Evolutionary conservation across 2,329 filamentous ascomycete genomes (phyloP).

Genomic region (Phialophora verrucosa): DNA sequence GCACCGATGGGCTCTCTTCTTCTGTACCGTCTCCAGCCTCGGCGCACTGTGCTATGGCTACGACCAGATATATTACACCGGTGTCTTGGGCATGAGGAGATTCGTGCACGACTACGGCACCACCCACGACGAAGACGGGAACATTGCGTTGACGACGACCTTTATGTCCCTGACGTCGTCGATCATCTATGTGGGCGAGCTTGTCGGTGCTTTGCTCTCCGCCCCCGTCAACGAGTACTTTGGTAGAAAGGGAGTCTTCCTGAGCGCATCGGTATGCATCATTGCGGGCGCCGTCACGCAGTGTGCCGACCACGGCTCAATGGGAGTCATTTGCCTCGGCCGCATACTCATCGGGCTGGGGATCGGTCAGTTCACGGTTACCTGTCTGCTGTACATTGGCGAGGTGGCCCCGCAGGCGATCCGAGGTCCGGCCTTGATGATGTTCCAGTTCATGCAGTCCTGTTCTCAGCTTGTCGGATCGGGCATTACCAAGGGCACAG

Average conservation of each 20-base stretch:
- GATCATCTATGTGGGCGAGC: conserved; percentile 50
- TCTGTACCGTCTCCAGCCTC: conserved; percentile 41
- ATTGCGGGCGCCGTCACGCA: conserved; percentile 43
- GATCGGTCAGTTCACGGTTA: conserved; percentile 45
- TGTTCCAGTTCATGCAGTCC: conserved; percentile 44
- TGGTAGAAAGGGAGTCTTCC: conserved; percentile 47
- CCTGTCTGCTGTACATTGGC: conserved; percentile 44
- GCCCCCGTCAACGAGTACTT: conserved; percentile 48
- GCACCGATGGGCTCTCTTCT: conserved; percentile 40
- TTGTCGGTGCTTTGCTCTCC: conserved; percentile 45
- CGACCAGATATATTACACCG: conserved; percentile 44
- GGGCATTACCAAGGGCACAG: conserved; percentile 43
- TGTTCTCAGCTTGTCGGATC: conserved; percentile 42
- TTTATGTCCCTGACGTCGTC: conserved; percentile 47
- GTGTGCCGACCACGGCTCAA: conserved; percentile 32
- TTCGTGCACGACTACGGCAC: conserved; percentile 41
- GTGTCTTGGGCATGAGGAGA: conserved; percentile 41
- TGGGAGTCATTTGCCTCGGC: conserved; percentile 41
- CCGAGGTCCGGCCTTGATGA: conserved; percentile 42
- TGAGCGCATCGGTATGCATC: conserved; percentile 45
- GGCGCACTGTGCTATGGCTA: conserved; percentile 43
- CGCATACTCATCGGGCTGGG: conserved; percentile 42
- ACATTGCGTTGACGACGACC: conserved; percentile 37
- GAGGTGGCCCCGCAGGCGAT: conserved; percentile 42
- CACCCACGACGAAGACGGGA: conserved; percentile 33